Base-by-base conservation (phyloP, 495 filamentous ascomycete genomes). In the Penicillium mononematosum region DNA sequence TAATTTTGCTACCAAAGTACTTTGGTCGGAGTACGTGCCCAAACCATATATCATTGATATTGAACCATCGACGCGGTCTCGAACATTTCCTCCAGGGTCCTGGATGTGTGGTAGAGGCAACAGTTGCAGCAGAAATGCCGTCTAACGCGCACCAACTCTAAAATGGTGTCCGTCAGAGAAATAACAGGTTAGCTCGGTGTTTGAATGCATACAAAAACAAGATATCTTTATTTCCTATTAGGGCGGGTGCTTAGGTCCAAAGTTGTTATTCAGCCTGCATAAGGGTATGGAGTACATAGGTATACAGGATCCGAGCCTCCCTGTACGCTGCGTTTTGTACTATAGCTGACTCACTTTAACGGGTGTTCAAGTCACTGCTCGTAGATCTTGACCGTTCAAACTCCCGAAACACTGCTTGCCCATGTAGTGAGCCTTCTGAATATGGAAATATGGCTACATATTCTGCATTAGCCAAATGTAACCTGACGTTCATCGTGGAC, bases 231-330 rank as follows among this genome's bases (percentile, higher is more conserved):
- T 5, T 45, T 14, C 17, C 7, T 19, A 20, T 29, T 20, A 29
- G 20, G 48, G 10, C 16, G 22, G 9, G 55, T 25, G 41, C 31
- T 16, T 4, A 5, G 32, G 12, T 16, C 50, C 20, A 24, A 39
- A 5, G 56, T 67, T 64, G 20, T 10, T 20, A 53, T 67, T 43
- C 19, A 22, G 53, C 55, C 61, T 45, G 53, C 41, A 51, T 22
- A 19, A 11, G 47, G 20, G 45, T 53, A 55, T 45, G 51, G 56
- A 56, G 60, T 51, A 55, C 42, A 55, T 52, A 6, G 2, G 3
- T 44, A 34, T 45, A 47, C 39, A 31, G 14, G 49, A 41, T 42
- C 38, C 22, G 41, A 45, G 4, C 16, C 19, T 38, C 45, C 17
- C 1, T 56, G n/a, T 63, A 48, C 39, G 10, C 2, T 50, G 5